These are phyloP conservation scores for Xylariaceae sp. DNA, from an alignment of 2,329 filamentous ascomycete species.

Conservation along the genomic window DNA sequence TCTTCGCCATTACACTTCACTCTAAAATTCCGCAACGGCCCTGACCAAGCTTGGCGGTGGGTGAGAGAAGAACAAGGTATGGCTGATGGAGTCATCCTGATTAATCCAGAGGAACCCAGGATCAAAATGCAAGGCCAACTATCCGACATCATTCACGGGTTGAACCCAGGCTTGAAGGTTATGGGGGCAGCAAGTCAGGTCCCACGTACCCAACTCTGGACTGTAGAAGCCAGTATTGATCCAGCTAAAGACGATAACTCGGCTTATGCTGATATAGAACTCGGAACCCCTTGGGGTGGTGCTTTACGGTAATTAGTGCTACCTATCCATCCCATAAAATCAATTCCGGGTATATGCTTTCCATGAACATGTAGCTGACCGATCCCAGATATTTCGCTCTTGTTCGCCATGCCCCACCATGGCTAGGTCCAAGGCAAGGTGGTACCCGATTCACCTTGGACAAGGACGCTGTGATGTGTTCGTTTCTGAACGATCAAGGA, in stretches of 20 bases:
- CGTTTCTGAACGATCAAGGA: conserved; percentile 74
- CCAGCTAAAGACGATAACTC: conserved; percentile 62
- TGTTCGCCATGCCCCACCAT: conserved; percentile 77
- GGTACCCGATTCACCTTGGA: conserved; percentile 66
- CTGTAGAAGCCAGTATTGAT: conserved; percentile 59
- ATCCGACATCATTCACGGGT: conserved; percentile 56
- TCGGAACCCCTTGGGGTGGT: conserved; percentile 65
- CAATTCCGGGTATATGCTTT: background rate
- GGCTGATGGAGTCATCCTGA: conserved; percentile 64
- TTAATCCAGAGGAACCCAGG: conserved; percentile 43
- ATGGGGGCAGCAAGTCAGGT: conserved; percentile 64
- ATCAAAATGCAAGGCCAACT: conserved; percentile 45
- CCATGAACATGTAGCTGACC: conserved; percentile 22
- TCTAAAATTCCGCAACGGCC: conserved; percentile 64
- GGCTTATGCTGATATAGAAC: conserved; percentile 53
- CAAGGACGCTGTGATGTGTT: conserved; percentile 76
- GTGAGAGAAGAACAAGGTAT: conserved; percentile 65
- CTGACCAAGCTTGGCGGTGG: conserved; percentile 68
- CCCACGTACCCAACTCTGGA: conserved; percentile 71
- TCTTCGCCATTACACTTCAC: conserved; percentile 64
- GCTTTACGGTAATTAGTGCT: conserved; percentile 52
- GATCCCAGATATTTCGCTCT: conserved; percentile 73
- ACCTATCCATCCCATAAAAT: background rate
- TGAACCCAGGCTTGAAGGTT: conserved; percentile 60
- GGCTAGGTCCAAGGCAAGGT: conserved; percentile 88